phyloP scores from a whole-genome alignment of 345 rosid genomes.

The Rhodamnia rubescens region DNA sequence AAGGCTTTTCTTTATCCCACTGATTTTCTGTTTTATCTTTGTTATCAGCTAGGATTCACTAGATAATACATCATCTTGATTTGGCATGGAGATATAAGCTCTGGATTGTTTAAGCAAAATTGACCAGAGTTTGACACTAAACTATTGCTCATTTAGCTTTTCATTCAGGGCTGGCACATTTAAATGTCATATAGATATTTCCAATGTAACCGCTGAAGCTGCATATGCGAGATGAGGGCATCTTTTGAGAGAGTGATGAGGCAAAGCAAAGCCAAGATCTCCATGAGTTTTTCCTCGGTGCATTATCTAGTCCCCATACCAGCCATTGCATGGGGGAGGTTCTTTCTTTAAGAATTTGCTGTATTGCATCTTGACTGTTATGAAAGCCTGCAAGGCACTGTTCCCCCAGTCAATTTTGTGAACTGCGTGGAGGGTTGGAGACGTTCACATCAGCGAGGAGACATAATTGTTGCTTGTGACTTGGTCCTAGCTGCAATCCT shows the following conservation, averaged over 20 bases:
- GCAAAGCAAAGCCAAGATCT: background rate
- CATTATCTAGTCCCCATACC: background rate
- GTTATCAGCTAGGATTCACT: background rate
- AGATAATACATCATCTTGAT: background rate
- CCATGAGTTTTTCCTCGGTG: background rate
- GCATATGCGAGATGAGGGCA: background rate
- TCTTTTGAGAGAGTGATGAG: background rate
- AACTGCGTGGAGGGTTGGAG: background rate
- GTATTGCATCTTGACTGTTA: background rate
- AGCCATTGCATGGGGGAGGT: background rate
- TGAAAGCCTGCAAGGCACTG: background rate
- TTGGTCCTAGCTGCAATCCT: background rate
- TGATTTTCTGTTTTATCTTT: background rate
- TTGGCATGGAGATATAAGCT: background rate
- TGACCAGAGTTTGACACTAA: background rate
- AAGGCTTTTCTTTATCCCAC: background rate
- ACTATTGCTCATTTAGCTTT: background rate
- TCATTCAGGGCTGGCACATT: background rate
- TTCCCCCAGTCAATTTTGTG: background rate
- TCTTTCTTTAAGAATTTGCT: background rate
- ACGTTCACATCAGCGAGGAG: background rate
- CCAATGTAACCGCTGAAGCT: background rate
- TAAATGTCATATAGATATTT: background rate
- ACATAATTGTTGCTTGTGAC: background rate
- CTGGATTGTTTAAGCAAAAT: background rate